A percentile compares a stretch with the other conserved stretches of the same genome.
These are phyloP conservation scores for Candolleomyces eurysporus DNA, from an alignment of 768 basidiomycete species.

Conservation along the genomic window DNA sequence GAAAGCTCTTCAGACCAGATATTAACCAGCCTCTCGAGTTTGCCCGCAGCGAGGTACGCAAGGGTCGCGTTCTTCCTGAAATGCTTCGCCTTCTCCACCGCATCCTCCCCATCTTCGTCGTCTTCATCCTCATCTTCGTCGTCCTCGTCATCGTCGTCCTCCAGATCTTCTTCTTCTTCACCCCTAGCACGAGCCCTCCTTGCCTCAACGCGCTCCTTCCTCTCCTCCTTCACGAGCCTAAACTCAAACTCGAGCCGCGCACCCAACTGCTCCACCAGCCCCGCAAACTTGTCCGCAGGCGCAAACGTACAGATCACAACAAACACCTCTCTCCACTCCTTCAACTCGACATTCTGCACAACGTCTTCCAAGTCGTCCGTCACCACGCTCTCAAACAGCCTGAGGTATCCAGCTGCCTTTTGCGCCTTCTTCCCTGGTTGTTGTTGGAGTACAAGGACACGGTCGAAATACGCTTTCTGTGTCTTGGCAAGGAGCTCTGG, in stretches of 20 bases:
- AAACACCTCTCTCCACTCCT: slow-evolving; percentile 96
- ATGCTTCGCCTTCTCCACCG: slow-evolving; percentile 39
- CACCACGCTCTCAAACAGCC: slow-evolving; percentile 92
- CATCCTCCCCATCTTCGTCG: slow-evolving; percentile 41
- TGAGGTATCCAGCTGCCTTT: slow-evolving; percentile 65
- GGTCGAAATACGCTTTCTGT: slow-evolving; percentile 92
- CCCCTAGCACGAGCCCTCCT: too few relatives aligned
- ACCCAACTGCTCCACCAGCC: slow-evolving; percentile 90
- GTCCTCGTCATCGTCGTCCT: not conserved
- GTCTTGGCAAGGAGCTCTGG: slow-evolving; percentile 82
- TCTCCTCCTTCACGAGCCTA: slow-evolving; percentile 47
- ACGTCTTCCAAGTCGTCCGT: slow-evolving; percentile 90
- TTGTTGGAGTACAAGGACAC: slow-evolving; percentile 14
- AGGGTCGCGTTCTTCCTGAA: slow-evolving; percentile 86
- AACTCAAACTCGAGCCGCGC: slow-evolving; percentile 86
- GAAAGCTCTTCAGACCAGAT: slow-evolving; percentile 91
- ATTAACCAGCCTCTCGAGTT: slow-evolving; percentile 80
- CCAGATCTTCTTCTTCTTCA: not conserved
- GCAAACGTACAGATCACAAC: slow-evolving; percentile 97
- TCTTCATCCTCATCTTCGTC: not conserved
- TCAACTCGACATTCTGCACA: slow-evolving; percentile 92
- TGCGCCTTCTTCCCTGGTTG: too few relatives aligned
- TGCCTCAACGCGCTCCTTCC: not conserved
- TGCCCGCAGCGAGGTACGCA: slow-evolving; percentile 90
- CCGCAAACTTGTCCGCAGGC: slow-evolving; percentile 74